Evolutionary conservation across 83 land plant species (phyloP), one percentile per base, ranked within the genome.

Genomic region (Picea abies): DNA sequence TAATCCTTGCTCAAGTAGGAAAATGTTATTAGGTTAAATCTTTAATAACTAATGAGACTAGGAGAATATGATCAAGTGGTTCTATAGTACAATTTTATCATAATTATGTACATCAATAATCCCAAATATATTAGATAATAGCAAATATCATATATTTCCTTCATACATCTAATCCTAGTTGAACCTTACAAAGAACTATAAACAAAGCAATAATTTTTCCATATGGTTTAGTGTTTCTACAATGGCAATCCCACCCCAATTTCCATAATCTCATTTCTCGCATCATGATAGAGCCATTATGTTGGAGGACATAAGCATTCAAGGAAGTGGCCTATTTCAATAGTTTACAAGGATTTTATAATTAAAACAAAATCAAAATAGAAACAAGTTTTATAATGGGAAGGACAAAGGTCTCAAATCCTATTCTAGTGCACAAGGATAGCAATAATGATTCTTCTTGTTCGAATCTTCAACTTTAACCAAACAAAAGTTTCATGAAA

Each of bases 351-450:
- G 39, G 20, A 25, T 26, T 16, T 35, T 4, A 25, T 12, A 23
- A 72, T 8, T 20, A 22, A 44, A 44, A 69, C 60, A 52, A 37
- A 29, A 8, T 10, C 80, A 29, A 41, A n/a, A 37, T 35, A 22
- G 22, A 35, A 37, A 69, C 25, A 20, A 25, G 15, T 69, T 65
- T 61, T 47, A 52, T 32, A 69, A 81, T 81, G 73, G 26, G 52
- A 60, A 22, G 44, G 76, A 29, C 60, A 80, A 60, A 44, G 14
- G 14, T 76, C 92, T 92, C 82, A 92, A 92, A 83, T 92, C 92
- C 41, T 88, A 81, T 81, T 92, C 92, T 61, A 92, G 93, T 79
- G 88, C 89, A 20, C 84, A 80, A 16, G 83, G 81, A 32, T 63
- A 87, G 58, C 87, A 32, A 32, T 32, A 32, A 32, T 2, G 35